Evolutionary conservation across 495 filamentous ascomycete species (phyloP).

Genomic region (Aspergillus carlsbadensis): DNA sequence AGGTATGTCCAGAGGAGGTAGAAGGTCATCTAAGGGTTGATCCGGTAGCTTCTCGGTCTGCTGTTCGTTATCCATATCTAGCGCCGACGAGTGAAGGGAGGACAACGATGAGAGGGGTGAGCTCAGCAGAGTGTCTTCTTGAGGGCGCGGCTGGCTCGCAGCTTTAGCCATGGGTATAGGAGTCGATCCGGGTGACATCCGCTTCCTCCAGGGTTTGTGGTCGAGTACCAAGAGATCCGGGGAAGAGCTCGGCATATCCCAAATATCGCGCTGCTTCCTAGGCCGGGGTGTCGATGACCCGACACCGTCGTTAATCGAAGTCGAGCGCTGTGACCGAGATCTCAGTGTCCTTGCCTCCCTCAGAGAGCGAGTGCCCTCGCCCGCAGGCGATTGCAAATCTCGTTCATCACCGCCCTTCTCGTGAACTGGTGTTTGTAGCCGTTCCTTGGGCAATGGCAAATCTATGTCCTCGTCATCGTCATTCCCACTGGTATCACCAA

Average conservation of each 20-base stretch:
- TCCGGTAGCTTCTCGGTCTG: slow-evolving; percentile 1
- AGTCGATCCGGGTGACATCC: not conserved
- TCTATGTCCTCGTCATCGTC: not conserved
- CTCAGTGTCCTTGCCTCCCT: not conserved
- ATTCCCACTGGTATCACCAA: not conserved
- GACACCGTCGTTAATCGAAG: slow-evolving; percentile 4
- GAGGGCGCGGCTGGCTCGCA: not conserved
- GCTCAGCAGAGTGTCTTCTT: slow-evolving; percentile 19
- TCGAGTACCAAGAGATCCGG: slow-evolving; percentile 36
- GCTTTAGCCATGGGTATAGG: not conserved
- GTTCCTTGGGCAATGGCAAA: slow-evolving; percentile 1
- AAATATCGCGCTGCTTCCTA: slow-evolving; percentile 15
- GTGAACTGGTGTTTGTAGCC: not conserved
- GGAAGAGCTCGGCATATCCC: slow-evolving; percentile 29
- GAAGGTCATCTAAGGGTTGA: slow-evolving; percentile 17
- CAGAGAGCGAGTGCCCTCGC: not conserved
- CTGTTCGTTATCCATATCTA: slow-evolving; percentile 5
- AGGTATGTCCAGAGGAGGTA: slow-evolving; percentile 28
- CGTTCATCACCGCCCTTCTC: not conserved
- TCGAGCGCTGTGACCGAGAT: not conserved
- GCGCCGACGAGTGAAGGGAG: slow-evolving; percentile 19
- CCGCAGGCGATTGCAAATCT: not conserved
- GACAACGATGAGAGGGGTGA: slow-evolving; percentile 48
- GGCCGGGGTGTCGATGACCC: slow-evolving; percentile 16
- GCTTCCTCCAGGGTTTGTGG: slow-evolving; percentile 14